Percentiles rank a stretch among this genome's conserved stretches.
Evolutionary conservation across 805 yeast genomes (phyloP).

Genomic region (Myxozyma kluyveri): DNA sequence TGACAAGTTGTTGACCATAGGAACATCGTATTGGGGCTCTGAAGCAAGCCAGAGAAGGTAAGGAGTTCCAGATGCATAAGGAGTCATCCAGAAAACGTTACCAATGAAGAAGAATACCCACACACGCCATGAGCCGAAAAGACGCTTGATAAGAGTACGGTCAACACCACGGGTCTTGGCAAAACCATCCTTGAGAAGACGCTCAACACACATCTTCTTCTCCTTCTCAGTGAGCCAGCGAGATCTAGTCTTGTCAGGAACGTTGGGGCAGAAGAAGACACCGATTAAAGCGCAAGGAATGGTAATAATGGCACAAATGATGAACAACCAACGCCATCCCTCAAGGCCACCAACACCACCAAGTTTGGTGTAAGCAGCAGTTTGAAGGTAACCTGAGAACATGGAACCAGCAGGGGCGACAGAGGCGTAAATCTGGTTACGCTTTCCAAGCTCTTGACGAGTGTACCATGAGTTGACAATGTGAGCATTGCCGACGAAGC

Average conservation of each 20-base stretch:
- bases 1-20: conserved; percentile 46
- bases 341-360: conserved; percentile 52
- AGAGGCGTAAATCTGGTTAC: conserved; percentile 58
- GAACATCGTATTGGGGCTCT: conserved; percentile 1
- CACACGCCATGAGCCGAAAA: conserved; percentile 18
- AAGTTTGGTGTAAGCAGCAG: conserved; percentile 40
- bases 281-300: conserved; percentile 57
- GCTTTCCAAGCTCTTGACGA: conserved; percentile 56
- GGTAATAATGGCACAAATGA: conserved; percentile 61
- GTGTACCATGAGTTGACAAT: conserved; percentile 51
- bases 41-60: conserved; percentile 19
- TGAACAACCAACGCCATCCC: conserved; percentile 74
- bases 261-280: conserved; percentile 58
- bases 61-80: conserved; percentile 22
- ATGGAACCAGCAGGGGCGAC: conserved; percentile 63
- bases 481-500: conserved; percentile 46
- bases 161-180: conserved; percentile 20
- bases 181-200: conserved; percentile 36
- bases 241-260: conserved; percentile 57
- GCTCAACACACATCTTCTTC: conserved; percentile 49
- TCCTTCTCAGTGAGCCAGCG: conserved; percentile 56
- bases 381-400: conserved; percentile 50
- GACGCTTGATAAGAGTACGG: conserved; percentile 17
- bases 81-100: conserved; percentile 23
- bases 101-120: conserved; percentile 19